phyloP scores from a whole-genome alignment of 2,329 filamentous ascomycete genomes.

The Arthrobotrys conoides region DNA sequence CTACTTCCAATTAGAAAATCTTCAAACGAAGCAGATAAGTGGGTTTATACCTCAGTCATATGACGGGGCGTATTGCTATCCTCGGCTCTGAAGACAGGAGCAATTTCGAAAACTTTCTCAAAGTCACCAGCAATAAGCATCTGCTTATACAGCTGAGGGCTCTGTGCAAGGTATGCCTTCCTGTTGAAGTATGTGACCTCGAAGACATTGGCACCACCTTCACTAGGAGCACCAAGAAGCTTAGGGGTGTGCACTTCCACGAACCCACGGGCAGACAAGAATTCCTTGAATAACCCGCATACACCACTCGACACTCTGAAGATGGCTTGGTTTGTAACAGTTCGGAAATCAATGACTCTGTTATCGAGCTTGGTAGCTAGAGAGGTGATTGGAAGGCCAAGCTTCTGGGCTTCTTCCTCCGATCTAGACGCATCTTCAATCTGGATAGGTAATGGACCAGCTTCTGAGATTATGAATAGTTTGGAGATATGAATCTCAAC shows the following conservation, averaged over 20 bases:
- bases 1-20: constrained; percentile 65
- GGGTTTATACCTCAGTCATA: constrained; percentile 77
- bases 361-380: constrained; percentile 91
- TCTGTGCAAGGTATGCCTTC: constrained; percentile 83
- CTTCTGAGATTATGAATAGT: constrained; percentile 80
- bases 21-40: background rate
- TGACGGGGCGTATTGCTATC: constrained; percentile 87
- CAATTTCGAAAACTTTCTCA: constrained; percentile 82
- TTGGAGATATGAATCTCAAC: constrained; percentile 91
- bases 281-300: constrained; percentile 81
- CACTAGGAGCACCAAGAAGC: constrained; percentile 88
- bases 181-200: constrained; percentile 89
- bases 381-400: constrained; percentile 77
- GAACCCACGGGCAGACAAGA: constrained; percentile 81
- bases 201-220: constrained; percentile 94
- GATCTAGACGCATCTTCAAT: constrained; percentile 70
- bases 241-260: constrained; percentile 90
- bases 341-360: constrained; percentile 90
- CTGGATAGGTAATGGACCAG: constrained; percentile 74
- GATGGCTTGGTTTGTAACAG: constrained; percentile 90
- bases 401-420: constrained; percentile 69
- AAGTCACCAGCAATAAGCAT: constrained; percentile 84
- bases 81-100: constrained; percentile 87
- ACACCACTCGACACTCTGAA: constrained; percentile 79
- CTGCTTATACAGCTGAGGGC: constrained; percentile 89